These are phyloP conservation scores for Fulvia fulva DNA, from an alignment of 2,329 filamentous ascomycete genomes.

Conservation along the genomic window DNA sequence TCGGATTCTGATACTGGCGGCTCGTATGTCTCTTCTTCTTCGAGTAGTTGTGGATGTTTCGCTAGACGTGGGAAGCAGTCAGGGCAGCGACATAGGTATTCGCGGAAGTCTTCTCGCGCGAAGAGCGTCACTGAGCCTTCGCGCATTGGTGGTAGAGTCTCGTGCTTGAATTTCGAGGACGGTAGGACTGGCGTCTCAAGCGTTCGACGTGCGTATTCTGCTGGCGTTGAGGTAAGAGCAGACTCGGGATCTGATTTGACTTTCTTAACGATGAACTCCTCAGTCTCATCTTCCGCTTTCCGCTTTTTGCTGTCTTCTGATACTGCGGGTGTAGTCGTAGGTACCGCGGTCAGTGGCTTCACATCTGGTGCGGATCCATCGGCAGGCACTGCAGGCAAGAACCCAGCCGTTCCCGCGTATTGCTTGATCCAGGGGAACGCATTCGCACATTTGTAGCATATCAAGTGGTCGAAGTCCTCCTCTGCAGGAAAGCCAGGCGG, in stretches of 20 bases:
- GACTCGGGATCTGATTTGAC: constrained; percentile 20
- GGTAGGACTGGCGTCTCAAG: constrained; percentile 3
- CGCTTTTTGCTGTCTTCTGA: constrained; percentile 37
- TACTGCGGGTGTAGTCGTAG: background rate
- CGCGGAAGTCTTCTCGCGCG: constrained; percentile 72
- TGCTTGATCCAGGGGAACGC: constrained; percentile 86
- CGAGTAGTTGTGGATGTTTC: constrained; percentile 73
- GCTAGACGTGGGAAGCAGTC: constrained; percentile 73
- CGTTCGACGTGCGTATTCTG: background rate
- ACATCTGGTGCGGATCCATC: constrained; percentile 4
- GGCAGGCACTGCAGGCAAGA: constrained; percentile 66
- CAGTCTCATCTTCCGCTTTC: constrained; percentile 42
- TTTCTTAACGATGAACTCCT: constrained; percentile 27
- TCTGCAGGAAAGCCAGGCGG: constrained; percentile 85
- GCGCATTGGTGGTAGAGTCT: constrained; percentile 54
- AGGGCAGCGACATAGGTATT: constrained; percentile 75
- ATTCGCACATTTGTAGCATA: constrained; percentile 92
- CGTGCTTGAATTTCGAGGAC: constrained; percentile 22
- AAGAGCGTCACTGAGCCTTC: constrained; percentile 72
- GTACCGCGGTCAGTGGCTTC: background rate
- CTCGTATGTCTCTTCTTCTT: constrained; percentile 92
- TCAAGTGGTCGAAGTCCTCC: constrained; percentile 81
- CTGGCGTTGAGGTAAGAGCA: background rate
- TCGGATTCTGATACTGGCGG: constrained; percentile 68
- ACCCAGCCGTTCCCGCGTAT: constrained; percentile 76